Evolutionary conservation across 805 yeast species (phyloP), one percentile per base, ranked within the genome.

Genomic region (Jamesozyma hellenica): DNA sequence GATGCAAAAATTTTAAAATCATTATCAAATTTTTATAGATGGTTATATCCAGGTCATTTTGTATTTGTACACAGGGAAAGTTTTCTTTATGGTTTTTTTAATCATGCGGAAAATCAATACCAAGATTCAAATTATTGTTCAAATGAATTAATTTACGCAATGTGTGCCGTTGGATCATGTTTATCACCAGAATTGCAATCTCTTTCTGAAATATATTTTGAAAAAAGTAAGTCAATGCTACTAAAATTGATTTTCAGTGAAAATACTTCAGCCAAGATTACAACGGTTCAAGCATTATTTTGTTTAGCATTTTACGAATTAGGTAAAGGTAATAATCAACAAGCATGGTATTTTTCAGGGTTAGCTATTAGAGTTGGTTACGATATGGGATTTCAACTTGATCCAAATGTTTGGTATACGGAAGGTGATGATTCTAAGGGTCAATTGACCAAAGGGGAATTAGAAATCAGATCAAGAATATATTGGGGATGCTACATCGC

Each of bases 401-500:
- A 74, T 44, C 82, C 82, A 2, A 63, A 71, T 43, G 74, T 70
- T n/a, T 76, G 81, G 81, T 68, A 68, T 46, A 49, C 63, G 8
- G 60, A 55, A 11, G 63, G 57, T 28, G 60, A 55, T 9, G 63
- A 58, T 27, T 56, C 56, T 15, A 56, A 61, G n/a, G 53, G 51
- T 35, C 59, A 60, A 29, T 53, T 71, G 35, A 62, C 68, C n/a
- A 65, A 68, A 26, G 65, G 75, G 36, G 79, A 75, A 46, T 63
- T 71, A 14, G 74, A 70, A 31, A 74, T 77, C 40, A 64, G 81
- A 42, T 68, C 76, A 36, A 61, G 84, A 42, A 72, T 77, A 10
- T 74, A 73, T 52, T 77, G 84, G 84, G 83, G 83, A 3, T 70
- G 77, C 36, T 77, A 71, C 53, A 61, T 77, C 41, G 79, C 78